Evolutionary conservation across 2,329 filamentous ascomycete species (phyloP).

Genomic region (Colletotrichum tropicicola): DNA sequence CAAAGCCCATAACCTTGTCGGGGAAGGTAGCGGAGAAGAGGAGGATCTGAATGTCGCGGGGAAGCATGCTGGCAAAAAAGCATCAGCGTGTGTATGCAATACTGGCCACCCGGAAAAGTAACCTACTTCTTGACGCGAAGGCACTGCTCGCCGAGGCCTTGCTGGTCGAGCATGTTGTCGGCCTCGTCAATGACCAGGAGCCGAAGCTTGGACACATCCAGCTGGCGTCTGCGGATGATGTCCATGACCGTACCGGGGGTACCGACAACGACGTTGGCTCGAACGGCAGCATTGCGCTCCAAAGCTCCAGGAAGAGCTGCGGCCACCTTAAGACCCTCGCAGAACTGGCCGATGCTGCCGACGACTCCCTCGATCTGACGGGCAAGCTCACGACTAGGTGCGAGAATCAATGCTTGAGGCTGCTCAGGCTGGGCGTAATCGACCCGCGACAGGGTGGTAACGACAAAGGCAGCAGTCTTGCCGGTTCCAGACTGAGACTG

Average conservation of each 20-base stretch:
- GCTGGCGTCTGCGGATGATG: constrained; percentile 78
- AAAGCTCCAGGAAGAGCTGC: constrained; percentile 85
- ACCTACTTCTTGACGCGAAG: constrained; percentile 84
- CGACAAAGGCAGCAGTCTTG: constrained; percentile 96
- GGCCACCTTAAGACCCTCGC: constrained; percentile 77
- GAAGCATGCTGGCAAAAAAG: constrained; percentile 71
- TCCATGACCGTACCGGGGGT: constrained; percentile 95
- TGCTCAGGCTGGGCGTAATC: constrained; percentile 74
- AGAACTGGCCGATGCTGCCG: constrained; percentile 83
- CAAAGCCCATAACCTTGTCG: constrained; percentile 84
- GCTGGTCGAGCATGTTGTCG: constrained; percentile 98
- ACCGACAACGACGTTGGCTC: constrained; percentile 85
- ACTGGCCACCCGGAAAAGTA: background rate
- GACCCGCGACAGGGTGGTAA: constrained; percentile 88
- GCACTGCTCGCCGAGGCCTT: constrained; percentile 95
- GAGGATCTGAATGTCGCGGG: constrained; percentile 81
- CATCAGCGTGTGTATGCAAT: constrained; percentile 42
- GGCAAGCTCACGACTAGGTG: constrained; percentile 92
- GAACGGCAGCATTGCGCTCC: constrained; percentile 73
- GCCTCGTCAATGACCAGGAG: constrained; percentile 95
- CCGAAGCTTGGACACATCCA: constrained; percentile 77
- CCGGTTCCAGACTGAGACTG: constrained; percentile 99
- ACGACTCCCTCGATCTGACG: constrained; percentile 93
- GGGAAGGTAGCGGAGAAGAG: constrained; percentile 97
- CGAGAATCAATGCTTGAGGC: constrained; percentile 89